These are phyloP conservation scores for Raphanus sativus DNA, from an alignment of 345 rosid genomes.

Conservation along the genomic window DNA sequence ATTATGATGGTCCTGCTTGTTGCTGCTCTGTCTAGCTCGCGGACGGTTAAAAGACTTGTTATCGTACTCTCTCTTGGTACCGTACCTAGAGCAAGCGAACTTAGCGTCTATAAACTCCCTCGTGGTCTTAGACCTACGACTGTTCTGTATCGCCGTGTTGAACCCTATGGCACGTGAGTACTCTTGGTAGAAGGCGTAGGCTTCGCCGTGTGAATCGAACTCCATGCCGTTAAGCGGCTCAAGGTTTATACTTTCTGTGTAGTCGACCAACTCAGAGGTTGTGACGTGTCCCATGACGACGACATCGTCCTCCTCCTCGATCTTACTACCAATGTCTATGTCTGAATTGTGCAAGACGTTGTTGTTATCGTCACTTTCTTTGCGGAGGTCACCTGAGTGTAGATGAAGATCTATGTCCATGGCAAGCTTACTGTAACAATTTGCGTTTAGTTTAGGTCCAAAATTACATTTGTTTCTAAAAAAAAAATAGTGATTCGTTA, in stretches of 20 bases:
- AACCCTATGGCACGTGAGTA: conserved; percentile 68
- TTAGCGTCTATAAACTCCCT: conserved; percentile 73
- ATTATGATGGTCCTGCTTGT: conserved; percentile 43
- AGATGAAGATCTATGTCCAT: conserved; percentile 73
- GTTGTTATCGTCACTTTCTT: conserved; percentile 43
- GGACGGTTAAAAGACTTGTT: conserved; percentile 54
- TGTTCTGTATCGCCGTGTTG: conserved; percentile 67
- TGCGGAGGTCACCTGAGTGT: conserved; percentile 57
- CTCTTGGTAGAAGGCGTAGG: conserved; percentile 71
- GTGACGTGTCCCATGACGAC: conserved; percentile 1
- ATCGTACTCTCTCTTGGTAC: conserved; percentile 58
- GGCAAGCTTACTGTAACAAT: not conserved
- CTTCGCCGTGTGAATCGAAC: conserved; percentile 67
- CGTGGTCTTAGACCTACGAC: conserved; percentile 65
- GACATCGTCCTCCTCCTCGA: conserved; percentile 12
- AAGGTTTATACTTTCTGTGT: conserved; percentile 43
- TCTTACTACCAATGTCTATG: conserved; percentile 39
- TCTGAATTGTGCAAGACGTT: conserved; percentile 45
- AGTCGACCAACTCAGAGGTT: not conserved
- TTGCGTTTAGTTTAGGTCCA: not conserved
- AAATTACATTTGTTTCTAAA: not conserved
- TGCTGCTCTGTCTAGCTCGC: conserved; percentile 53
- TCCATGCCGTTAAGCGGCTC: conserved; percentile 69
- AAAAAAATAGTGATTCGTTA: not conserved
- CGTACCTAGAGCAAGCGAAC: conserved; percentile 78